Evolutionary conservation across 1,284 basidiomycete species (phyloP).

Genomic region (Ustilago sp.): DNA sequence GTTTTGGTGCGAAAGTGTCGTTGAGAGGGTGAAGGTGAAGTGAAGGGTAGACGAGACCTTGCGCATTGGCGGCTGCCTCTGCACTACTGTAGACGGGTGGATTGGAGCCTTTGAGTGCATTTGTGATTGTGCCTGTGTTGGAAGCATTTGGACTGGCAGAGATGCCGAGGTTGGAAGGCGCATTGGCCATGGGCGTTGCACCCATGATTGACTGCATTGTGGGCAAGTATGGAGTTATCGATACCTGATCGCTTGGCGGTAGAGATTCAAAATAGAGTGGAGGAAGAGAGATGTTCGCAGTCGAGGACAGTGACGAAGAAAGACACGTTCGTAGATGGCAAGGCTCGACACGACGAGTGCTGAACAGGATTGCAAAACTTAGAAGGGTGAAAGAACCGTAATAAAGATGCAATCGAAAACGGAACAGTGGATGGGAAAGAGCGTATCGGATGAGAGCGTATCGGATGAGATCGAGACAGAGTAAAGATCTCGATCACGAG

Average conservation of each 20-base stretch:
- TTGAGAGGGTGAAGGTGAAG: conserved; percentile 86
- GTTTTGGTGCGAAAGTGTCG: conserved; percentile 94
- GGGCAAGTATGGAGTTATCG: background rate
- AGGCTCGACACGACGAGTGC: background rate
- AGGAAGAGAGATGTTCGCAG: background rate
- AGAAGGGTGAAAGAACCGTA: background rate
- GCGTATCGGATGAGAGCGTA: background rate
- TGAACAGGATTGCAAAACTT: background rate
- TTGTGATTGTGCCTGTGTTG: conserved; percentile 8
- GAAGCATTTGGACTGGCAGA: conserved; percentile 32
- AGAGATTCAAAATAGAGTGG: background rate
- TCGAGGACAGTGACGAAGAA: background rate
- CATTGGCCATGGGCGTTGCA: conserved; percentile 50
- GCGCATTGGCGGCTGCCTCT: conserved; percentile 43
- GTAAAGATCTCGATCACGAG: background rate
- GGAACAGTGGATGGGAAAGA: background rate
- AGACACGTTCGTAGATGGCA: background rate
- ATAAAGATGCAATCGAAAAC: conserved; percentile 17
- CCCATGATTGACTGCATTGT: conserved; percentile 53
- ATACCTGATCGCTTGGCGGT: background rate
- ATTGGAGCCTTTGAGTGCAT: conserved; percentile 26
- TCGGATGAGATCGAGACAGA: background rate
- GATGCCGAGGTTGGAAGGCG: conserved; percentile 53
- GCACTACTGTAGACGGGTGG: conserved; percentile 28
- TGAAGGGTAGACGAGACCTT: conserved; percentile 64